Evolutionary conservation across 2,329 filamentous ascomycete species (phyloP).

Genomic region (Ascochyta fabae): DNA sequence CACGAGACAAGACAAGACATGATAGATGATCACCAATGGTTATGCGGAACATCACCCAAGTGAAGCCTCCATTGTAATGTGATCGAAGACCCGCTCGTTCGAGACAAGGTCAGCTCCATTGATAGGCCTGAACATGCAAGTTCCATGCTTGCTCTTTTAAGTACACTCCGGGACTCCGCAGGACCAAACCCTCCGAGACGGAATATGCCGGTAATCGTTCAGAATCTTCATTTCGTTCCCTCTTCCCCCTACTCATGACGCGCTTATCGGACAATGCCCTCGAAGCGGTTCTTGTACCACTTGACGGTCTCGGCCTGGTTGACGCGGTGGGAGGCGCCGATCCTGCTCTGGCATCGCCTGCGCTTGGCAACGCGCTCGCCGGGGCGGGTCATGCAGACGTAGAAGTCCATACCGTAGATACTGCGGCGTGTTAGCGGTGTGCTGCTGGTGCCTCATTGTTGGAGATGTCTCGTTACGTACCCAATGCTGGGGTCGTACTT

Average conservation of each 20-base stretch:
- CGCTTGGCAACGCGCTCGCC: slow-evolving; percentile 98
- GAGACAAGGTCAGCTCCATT: slow-evolving; percentile 51
- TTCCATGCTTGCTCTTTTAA: slow-evolving; percentile 50
- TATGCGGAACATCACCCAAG: slow-evolving; percentile 63
- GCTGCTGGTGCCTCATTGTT: too few species aligned
- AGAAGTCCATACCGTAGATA: slow-evolving; percentile 90
- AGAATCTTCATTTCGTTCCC: slow-evolving; percentile 41
- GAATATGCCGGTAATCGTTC: slow-evolving; percentile 48
- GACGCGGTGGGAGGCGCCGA: slow-evolving; percentile 92
- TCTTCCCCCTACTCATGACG: slow-evolving; percentile 30
- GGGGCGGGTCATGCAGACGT: slow-evolving; percentile 99
- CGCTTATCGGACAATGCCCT: slow-evolving; percentile 97
- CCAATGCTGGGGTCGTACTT: slow-evolving; percentile 63
- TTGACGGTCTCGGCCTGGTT: slow-evolving; percentile 93
- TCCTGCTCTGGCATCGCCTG: slow-evolving; percentile 83
- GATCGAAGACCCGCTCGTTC: slow-evolving; percentile 47
- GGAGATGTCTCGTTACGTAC: slow-evolving; percentile 29
- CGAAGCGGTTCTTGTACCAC: slow-evolving; percentile 97
- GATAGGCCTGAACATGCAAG: slow-evolving; percentile 52
- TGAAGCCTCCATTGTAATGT: slow-evolving; percentile 65
- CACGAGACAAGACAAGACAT: slow-evolving; percentile 25
- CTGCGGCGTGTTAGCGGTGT: slow-evolving; percentile 36
- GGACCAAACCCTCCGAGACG: slow-evolving; percentile 47
- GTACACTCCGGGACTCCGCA: slow-evolving; percentile 51
- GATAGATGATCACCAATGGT: slow-evolving; percentile 59